phyloP scores from a whole-genome alignment of 2,329 filamentous ascomycete genomes.

The Thyridium curvatum region DNA sequence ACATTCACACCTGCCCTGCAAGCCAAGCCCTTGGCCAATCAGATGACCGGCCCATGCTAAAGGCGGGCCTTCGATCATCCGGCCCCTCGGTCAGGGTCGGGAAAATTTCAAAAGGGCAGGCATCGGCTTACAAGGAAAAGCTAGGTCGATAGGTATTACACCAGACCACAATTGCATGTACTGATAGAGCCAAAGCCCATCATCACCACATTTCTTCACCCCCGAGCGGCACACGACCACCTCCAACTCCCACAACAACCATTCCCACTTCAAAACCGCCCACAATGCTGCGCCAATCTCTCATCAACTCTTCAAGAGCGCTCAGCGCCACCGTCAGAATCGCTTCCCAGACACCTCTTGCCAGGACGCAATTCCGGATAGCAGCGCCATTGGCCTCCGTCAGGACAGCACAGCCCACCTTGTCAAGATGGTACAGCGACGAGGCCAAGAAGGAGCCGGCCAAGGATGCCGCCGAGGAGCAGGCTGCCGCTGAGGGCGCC shows the following conservation, averaged over 20 bases:
- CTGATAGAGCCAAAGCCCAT: too few relatives aligned
- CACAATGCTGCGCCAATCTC: slow-evolving; percentile 38
- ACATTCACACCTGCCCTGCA: not conserved
- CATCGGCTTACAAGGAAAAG: too few relatives aligned
- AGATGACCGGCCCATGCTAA: too few relatives aligned
- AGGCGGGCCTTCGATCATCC: slow-evolving; percentile 1
- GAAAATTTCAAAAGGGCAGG: not conserved
- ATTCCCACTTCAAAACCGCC: slow-evolving; percentile 5
- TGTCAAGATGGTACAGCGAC: slow-evolving; percentile 40
- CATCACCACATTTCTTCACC: too few relatives aligned
- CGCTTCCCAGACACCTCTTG: slow-evolving; percentile 24
- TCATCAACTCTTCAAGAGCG: slow-evolving; percentile 35
- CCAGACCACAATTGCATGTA: too few relatives aligned
- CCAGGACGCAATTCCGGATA: slow-evolving; percentile 29
- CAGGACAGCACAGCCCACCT: slow-evolving; percentile 6
- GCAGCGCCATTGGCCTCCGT: slow-evolving; percentile 14
- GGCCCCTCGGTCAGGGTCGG: not conserved
- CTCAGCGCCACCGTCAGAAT: slow-evolving; percentile 33
- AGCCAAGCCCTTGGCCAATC: too few relatives aligned
- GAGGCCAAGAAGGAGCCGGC: slow-evolving; percentile 25
- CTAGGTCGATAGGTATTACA: too few relatives aligned
- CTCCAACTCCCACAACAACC: not conserved
- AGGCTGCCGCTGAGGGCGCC: slow-evolving; percentile 18
- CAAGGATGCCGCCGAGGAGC: slow-evolving; percentile 17
- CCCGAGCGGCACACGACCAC: slow-evolving; percentile 3